A percentile compares a stretch with the other conserved stretches of the same genome.
Conservation (phyloP, 352 stramenopile genomes). For the Peronospora farinosa region DNA sequence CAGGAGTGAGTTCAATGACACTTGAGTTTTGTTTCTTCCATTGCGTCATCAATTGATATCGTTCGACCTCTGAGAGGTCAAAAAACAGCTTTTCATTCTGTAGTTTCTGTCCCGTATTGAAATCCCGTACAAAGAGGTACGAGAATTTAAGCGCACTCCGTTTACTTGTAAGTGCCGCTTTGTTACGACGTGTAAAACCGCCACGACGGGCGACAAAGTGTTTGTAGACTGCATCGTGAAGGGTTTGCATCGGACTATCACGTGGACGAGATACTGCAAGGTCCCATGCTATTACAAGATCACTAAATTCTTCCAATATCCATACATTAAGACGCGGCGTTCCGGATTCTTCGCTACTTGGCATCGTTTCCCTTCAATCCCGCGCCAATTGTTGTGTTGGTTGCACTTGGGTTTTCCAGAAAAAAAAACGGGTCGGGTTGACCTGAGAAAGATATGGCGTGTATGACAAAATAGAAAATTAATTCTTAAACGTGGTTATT, state of each 20-base stretch:
- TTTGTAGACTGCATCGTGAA: slow-evolving; percentile 27
- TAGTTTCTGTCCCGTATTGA: slow-evolving; percentile 19
- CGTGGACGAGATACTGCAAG: slow-evolving; percentile 10
- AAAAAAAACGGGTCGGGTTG: neutral
- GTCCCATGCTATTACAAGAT: slow-evolving; percentile 35
- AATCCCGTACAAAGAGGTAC: slow-evolving; percentile 28
- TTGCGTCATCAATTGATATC: slow-evolving; percentile 11
- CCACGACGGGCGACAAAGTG: slow-evolving; percentile 29
- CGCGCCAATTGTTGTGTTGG: slow-evolving; percentile 4
- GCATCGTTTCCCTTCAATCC: neutral
- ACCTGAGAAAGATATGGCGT: neutral
- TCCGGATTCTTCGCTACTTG: slow-evolving; percentile 23
- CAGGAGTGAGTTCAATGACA: slow-evolving; percentile 25
- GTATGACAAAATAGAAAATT: neutral
- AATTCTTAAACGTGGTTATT: neutral
- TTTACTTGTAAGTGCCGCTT: slow-evolving; percentile 30
- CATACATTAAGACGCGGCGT: slow-evolving; percentile 16
- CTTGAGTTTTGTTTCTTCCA: slow-evolving; percentile 33
- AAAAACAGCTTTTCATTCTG: slow-evolving; percentile 20
- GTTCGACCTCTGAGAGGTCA: slow-evolving; percentile 15
- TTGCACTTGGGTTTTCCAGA: neutral
- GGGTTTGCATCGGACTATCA: slow-evolving; percentile 1
- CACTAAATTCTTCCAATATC: slow-evolving; percentile 25
- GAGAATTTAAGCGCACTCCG: slow-evolving; percentile 33
- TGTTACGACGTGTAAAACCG: slow-evolving; percentile 29